phyloP scores from a whole-genome alignment of 2,329 filamentous ascomycete species.

The Xenosphaeropsis pyriputrescens region DNA sequence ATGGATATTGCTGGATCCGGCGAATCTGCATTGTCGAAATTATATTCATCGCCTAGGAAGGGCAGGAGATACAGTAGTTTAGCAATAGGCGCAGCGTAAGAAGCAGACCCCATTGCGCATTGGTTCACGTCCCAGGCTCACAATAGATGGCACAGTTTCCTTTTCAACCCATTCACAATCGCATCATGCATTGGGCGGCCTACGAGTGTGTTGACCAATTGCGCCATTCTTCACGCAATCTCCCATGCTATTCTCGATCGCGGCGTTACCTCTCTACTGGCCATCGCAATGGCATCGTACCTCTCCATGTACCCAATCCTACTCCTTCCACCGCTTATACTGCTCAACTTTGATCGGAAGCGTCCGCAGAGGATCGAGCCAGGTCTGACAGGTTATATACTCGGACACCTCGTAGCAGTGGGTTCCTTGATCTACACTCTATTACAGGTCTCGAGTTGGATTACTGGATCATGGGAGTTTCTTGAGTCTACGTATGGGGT shows the following conservation, averaged over 20 bases:
- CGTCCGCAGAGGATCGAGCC: constrained; percentile 11
- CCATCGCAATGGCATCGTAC: constrained; percentile 77
- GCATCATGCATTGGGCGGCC: constrained; percentile 82
- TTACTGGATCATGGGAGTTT: constrained; percentile 82
- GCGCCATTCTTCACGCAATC: constrained; percentile 73
- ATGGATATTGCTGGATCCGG: constrained; percentile 68
- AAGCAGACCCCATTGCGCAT: constrained; percentile 1
- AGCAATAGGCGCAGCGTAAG: constrained; percentile 66
- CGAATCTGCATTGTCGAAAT: constrained; percentile 56
- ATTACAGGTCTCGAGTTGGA: constrained; percentile 54
- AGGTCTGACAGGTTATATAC: constrained; percentile 33
- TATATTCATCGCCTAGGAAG: constrained; percentile 68
- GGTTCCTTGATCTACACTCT: constrained; percentile 41
- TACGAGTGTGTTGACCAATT: constrained; percentile 77
- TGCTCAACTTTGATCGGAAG: constrained; percentile 62
- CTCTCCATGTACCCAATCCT: constrained; percentile 84
- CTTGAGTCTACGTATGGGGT: constrained; percentile 82
- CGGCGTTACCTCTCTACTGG: constrained; percentile 63
- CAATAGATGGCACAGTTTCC: constrained; percentile 41
- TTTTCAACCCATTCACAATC: constrained; percentile 92
- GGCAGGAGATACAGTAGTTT: constrained; percentile 60
- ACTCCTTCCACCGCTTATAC: constrained; percentile 65
- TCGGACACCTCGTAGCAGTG: constrained; percentile 36
- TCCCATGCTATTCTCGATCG: constrained; percentile 65
- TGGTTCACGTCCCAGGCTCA: constrained; percentile 2